phyloP scores from a whole-genome alignment of 2,329 filamentous ascomycete species.

The Neocucurbitaria cava region DNA sequence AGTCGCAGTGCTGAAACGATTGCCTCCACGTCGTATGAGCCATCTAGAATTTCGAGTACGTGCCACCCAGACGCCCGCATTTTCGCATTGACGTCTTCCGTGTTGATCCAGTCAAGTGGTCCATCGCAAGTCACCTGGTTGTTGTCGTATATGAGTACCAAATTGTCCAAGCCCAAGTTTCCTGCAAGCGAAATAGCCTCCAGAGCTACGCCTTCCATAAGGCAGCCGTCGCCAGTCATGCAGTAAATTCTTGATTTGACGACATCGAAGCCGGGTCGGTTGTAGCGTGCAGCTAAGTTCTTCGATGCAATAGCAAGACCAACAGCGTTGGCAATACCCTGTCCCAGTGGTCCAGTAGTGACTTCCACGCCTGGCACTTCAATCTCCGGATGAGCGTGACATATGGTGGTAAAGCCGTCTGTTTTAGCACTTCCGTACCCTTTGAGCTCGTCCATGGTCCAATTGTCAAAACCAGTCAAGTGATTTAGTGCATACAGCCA shows the following conservation, averaged over 20 bases:
- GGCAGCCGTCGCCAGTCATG: conserved; percentile 63
- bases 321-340: conserved; percentile 65
- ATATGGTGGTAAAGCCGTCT: conserved; percentile 52
- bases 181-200: conserved; percentile 66
- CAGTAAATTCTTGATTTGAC: conserved; percentile 62
- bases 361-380: conserved; percentile 65
- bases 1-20: conserved; percentile 56
- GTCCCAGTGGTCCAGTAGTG: conserved; percentile 66
- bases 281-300: conserved; percentile 67
- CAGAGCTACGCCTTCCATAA: conserved; percentile 65
- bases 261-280: conserved; percentile 55
- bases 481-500: conserved; percentile 63
- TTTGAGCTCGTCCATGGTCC: conserved; percentile 65
- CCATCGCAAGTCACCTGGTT: conserved; percentile 67
- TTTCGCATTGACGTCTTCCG: conserved; percentile 64
- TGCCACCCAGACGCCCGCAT: conserved; percentile 65
- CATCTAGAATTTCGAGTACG: conserved; percentile 62
- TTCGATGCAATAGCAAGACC: conserved; percentile 61
- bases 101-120: conserved; percentile 55
- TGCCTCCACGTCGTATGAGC: conserved; percentile 58
- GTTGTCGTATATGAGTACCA: conserved; percentile 66
- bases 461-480: conserved; percentile 60
- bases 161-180: conserved; percentile 62
- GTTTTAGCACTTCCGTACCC: conserved; percentile 57
- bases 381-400: conserved; percentile 65